Conservation (phyloP, 441 rosid species). For the Syzygium malaccense region DNA sequence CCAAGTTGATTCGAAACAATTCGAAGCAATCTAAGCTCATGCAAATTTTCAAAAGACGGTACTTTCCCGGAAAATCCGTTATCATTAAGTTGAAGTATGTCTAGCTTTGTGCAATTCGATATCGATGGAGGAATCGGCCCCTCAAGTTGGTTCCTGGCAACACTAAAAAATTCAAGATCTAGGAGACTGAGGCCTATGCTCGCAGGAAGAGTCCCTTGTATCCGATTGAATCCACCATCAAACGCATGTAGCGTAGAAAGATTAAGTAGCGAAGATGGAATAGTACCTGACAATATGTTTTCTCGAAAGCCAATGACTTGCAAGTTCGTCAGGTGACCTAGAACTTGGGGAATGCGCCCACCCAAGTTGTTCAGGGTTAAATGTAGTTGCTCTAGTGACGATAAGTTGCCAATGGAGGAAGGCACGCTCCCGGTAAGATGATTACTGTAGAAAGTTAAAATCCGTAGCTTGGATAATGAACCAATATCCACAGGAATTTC, state of each 20-base stretch:
- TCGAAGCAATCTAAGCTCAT: fast-evolving
- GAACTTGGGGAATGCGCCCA: neutral
- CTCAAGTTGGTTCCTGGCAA: fast-evolving
- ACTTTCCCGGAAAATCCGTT: neutral
- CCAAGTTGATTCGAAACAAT: fast-evolving
- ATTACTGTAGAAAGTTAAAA: neutral
- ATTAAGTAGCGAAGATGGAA: neutral
- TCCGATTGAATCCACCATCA: neutral
- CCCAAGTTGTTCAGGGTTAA: neutral
- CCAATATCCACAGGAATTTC: neutral
- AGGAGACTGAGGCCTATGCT: neutral
- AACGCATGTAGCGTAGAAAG: neutral
- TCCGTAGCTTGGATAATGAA: neutral
- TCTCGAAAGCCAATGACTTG: neutral
- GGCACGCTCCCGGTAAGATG: neutral
- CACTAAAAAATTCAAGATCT: neutral
- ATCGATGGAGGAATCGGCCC: neutral
- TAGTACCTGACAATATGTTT: neutral
- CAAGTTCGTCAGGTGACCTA: neutral
- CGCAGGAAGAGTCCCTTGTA: neutral
- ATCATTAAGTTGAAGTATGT: fast-evolving
- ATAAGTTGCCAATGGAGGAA: neutral
- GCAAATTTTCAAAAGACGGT: neutral
- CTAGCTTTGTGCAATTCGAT: neutral
- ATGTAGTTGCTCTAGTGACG: neutral